Percentiles rank a stretch among this genome's conserved stretches.
Evolutionary conservation across 1,284 basidiomycete genomes (phyloP).

Genomic region (Cystobasidium pallidum): DNA sequence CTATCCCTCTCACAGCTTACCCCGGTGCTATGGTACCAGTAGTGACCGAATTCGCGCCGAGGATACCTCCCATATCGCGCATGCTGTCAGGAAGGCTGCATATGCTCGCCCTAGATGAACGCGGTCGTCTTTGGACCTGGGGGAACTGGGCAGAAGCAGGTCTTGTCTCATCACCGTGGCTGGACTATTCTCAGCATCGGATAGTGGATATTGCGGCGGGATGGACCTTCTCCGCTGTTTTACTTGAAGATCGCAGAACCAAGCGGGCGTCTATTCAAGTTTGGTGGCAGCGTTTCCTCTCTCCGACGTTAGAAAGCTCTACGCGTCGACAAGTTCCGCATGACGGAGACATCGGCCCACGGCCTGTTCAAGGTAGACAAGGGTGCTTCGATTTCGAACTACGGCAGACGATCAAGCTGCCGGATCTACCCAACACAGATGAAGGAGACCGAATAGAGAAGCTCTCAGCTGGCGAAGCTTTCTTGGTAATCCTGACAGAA

Average conservation of each 20-base stretch:
- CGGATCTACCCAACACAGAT: background rate
- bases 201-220: slow-evolving; percentile 27
- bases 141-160: slow-evolving; percentile 41
- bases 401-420: slow-evolving; percentile 41
- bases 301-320: background rate
- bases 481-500: slow-evolving; percentile 48
- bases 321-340: background rate
- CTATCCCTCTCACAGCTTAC: slow-evolving; percentile 19
- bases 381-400: slow-evolving; percentile 45
- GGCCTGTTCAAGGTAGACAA: slow-evolving; percentile 20
- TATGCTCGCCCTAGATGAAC: slow-evolving; percentile 46
- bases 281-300: slow-evolving; percentile 46
- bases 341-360: slow-evolving; percentile 19
- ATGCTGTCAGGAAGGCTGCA: slow-evolving; percentile 48
- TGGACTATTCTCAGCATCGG: slow-evolving; percentile 1
- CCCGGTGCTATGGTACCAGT: slow-evolving; percentile 9
- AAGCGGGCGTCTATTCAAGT: slow-evolving; percentile 20
- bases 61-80: slow-evolving; percentile 43
- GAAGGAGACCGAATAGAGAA: slow-evolving; percentile 42
- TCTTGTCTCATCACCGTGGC: background rate
- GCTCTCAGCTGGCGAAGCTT: slow-evolving; percentile 50
- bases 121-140: slow-evolving; percentile 45
- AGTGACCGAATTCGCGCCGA: slow-evolving; percentile 3
- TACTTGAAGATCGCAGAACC: slow-evolving; percentile 38
- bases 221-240: slow-evolving; percentile 49